phyloP scores from a whole-genome alignment of 495 filamentous ascomycete genomes.

The Jackrogersella minutella region DNA sequence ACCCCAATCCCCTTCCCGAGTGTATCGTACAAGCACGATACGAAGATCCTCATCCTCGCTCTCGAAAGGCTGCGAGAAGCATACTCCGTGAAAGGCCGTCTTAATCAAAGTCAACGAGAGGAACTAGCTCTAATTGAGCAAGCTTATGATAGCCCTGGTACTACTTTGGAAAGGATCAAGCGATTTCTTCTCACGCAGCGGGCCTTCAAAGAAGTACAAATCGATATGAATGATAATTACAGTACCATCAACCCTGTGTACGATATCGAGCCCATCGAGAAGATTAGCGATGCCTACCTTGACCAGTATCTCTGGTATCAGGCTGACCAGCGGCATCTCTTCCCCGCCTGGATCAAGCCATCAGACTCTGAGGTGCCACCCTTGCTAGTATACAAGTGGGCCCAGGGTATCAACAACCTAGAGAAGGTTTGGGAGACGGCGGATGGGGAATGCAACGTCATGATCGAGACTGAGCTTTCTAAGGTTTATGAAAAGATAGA shows the following conservation, averaged over 20 bases:
- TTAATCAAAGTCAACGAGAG: conserved; percentile 98
- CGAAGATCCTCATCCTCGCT: conserved; percentile 97
- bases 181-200: conserved; percentile 95
- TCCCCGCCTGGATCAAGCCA: conserved; percentile 99
- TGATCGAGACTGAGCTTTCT: conserved; percentile 97
- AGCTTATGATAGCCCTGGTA: conserved; percentile 97
- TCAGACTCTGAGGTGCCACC: conserved; percentile 99
- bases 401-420: conserved; percentile 99
- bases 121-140: conserved; percentile 98
- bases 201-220: conserved; percentile 99
- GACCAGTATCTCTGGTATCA: conserved; percentile 99
- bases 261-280: conserved; percentile 98
- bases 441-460: conserved; percentile 97
- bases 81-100: conserved; percentile 95
- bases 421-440: conserved; percentile 94
- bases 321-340: conserved; percentile 96
- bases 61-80: conserved; percentile 93
- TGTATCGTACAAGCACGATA: conserved; percentile 99
- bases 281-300: conserved; percentile 99
- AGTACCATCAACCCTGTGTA: conserved; percentile 99
- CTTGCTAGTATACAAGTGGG: conserved; percentile 97
- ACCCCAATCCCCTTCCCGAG: conserved; percentile 99
- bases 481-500: conserved; percentile 99
- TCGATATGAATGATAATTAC: conserved; percentile 99
- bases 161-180: conserved; percentile 95